A percentile compares a stretch with the other conserved stretches of the same genome.
phyloP scores from a whole-genome alignment of 2,329 filamentous ascomycete genomes.

The Trichoderma harzianum region DNA sequence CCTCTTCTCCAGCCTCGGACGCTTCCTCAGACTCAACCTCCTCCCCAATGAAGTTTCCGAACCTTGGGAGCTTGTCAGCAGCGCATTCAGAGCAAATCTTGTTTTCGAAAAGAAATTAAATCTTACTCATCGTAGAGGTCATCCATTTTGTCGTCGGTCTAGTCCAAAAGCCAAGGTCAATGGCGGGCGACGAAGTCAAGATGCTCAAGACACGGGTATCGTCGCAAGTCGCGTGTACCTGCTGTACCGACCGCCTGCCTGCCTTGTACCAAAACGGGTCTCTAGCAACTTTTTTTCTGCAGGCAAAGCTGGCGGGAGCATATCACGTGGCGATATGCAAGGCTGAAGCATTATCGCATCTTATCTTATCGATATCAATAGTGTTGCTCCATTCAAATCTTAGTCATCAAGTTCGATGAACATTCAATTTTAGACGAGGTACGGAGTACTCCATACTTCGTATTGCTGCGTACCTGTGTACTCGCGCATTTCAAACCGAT shows the following conservation, averaged over 20 bases:
- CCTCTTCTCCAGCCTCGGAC: slow-evolving; percentile 71
- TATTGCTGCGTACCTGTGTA: not conserved
- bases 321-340: slow-evolving; percentile 21
- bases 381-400: too few species aligned
- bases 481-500: not conserved
- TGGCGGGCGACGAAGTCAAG: slow-evolving; percentile 23
- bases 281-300: slow-evolving; percentile 23
- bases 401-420: not conserved
- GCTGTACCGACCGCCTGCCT: slow-evolving; percentile 2
- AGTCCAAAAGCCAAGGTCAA: slow-evolving; percentile 18
- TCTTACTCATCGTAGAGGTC: slow-evolving; percentile 92
- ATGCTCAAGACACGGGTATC: slow-evolving; percentile 19
- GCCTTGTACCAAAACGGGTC: slow-evolving; percentile 14
- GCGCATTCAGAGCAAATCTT: not conserved
- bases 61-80: slow-evolving; percentile 50
- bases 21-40: slow-evolving; percentile 81
- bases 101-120: not conserved
- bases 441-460: not conserved
- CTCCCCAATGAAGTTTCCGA: slow-evolving; percentile 98
- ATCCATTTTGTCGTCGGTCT: slow-evolving; percentile 61
- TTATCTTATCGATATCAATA: not conserved
- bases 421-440: not conserved
- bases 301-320: not conserved
- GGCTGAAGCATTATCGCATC: slow-evolving; percentile 6
- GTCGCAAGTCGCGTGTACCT: slow-evolving; percentile 20